Evolutionary conservation across 352 stramenopile species (phyloP), one percentile per base, ranked within the genome.

Genomic region (Phytophthora palmivora): DNA sequence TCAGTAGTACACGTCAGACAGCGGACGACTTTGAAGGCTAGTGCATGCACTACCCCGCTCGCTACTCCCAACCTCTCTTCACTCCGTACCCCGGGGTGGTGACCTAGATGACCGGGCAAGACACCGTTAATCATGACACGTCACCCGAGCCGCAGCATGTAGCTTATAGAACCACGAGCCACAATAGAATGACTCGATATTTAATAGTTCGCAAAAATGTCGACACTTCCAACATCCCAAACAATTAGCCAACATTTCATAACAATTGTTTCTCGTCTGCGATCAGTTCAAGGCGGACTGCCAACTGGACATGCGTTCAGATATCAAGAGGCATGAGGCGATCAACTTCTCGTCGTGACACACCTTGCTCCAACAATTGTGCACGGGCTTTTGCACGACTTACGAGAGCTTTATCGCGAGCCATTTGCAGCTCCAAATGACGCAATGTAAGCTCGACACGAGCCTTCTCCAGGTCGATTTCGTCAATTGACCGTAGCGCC

Each of bases 391-490:
- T 72, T 8, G 56, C 70, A 14, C 56, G 70, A 48, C 43, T 51
- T 10, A 78, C 57, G 24, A 78, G 49, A 1, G 70, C 66, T 45
- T 70, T 57, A 38, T 78, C 66, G 11, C 65, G 69, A 10, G 64
- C 69, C 44, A 69, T 69, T 37, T 77, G 69, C 50, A 76, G 28
- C 44, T 76, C 56, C 21, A 75, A 37, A n/a, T 58, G 43, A 3
- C 70, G 61, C 24, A 76, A 19, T 21, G 70, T 58, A 14, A 76
- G 61, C 30, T 78, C 70, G 14, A 78, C 39, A 3, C 60, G 60
- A 46, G 70, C 70, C 39, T 66, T 72, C 36, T 78, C 70, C 42
- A 67, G 22, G 42, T 72, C 60, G n/a, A 75, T 75, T 38, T 68
- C 51, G 4, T 70, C 41, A 44, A 67, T 58, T 33, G 53, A 57